phyloP scores from a whole-genome alignment of 1,139 yeast genomes.

The Pneumocystis wakefieldiae region DNA sequence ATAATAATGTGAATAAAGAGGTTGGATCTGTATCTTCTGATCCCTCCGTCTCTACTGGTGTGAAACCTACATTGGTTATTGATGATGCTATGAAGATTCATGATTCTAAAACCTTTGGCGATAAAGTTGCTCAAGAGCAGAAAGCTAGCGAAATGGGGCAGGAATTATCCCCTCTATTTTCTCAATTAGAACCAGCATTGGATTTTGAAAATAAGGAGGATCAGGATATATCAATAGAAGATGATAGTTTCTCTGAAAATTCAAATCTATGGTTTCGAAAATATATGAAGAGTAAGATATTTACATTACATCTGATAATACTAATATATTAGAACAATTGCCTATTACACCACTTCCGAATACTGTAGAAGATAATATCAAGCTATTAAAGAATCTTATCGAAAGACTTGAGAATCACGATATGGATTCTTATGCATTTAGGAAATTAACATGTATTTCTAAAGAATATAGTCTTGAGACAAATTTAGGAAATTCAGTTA shows the following conservation, averaged over 20 bases:
- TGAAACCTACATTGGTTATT: background rate
- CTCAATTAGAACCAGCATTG: background rate
- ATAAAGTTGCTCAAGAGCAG: background rate
- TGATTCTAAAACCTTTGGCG: background rate
- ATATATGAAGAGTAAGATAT: slow-evolving; percentile 6
- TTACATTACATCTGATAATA: background rate
- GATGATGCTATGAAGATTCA: background rate
- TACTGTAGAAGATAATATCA: slow-evolving; percentile 3
- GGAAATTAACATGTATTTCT: slow-evolving; percentile 8
- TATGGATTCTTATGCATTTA: slow-evolving; percentile 6
- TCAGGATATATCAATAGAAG: background rate
- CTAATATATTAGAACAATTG: background rate
- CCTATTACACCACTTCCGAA: slow-evolving; percentile 7
- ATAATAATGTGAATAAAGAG: background rate
- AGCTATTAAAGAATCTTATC: slow-evolving; percentile 2
- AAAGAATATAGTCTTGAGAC: slow-evolving; percentile 3
- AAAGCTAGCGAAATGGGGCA: background rate
- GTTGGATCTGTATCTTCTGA: background rate
- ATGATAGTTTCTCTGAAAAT: background rate
- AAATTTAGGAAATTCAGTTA: background rate
- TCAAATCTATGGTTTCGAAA: slow-evolving; percentile 6
- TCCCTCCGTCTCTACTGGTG: background rate
- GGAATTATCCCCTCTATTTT: background rate
- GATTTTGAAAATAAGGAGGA: background rate
- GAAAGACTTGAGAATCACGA: slow-evolving; percentile 2